Evolutionary conservation across 2,329 filamentous ascomycete species (phyloP).

Genomic region (Xylariaceae sp.): DNA sequence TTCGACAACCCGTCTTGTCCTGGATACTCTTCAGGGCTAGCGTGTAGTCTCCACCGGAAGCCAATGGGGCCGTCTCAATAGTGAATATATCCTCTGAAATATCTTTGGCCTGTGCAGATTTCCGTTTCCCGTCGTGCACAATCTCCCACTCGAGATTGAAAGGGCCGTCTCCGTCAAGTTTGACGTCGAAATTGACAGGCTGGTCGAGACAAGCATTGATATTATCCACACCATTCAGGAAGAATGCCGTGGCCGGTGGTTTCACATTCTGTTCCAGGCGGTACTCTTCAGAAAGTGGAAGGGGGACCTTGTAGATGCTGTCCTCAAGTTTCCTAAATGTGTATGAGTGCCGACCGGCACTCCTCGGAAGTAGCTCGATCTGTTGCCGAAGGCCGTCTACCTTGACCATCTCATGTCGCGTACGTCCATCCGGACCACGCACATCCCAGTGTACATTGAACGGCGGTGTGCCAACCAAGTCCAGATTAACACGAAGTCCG

Average conservation of each 20-base stretch:
- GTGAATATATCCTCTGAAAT: slow-evolving; percentile 61
- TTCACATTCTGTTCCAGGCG: slow-evolving; percentile 83
- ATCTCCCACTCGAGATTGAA: slow-evolving; percentile 92
- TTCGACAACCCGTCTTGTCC: slow-evolving; percentile 82
- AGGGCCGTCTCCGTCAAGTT: slow-evolving; percentile 75
- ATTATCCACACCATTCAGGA: slow-evolving; percentile 49
- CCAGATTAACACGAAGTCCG: slow-evolving; percentile 81
- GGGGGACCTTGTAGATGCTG: slow-evolving; percentile 65
- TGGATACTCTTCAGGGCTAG: slow-evolving; percentile 81
- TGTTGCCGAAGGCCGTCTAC: slow-evolving; percentile 76
- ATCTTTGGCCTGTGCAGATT: slow-evolving; percentile 59
- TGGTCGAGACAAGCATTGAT: slow-evolving; percentile 80
- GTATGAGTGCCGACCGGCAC: slow-evolving; percentile 84
- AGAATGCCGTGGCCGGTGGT: slow-evolving; percentile 78
- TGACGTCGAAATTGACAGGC: slow-evolving; percentile 67
- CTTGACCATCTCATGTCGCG: slow-evolving; percentile 49
- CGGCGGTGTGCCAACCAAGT: slow-evolving; percentile 87
- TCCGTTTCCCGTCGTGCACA: slow-evolving; percentile 81
- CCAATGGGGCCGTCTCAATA: slow-evolving; percentile 71
- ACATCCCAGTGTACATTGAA: slow-evolving; percentile 80
- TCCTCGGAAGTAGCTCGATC: slow-evolving; percentile 74
- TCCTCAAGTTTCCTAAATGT: slow-evolving; percentile 79
- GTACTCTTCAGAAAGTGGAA: slow-evolving; percentile 25
- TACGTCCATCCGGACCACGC: slow-evolving; percentile 54
- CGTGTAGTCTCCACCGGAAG: slow-evolving; percentile 84